Conservation (phyloP, 2,329 filamentous ascomycete genomes). For the Pseudogymnoascus sp. region DNA sequence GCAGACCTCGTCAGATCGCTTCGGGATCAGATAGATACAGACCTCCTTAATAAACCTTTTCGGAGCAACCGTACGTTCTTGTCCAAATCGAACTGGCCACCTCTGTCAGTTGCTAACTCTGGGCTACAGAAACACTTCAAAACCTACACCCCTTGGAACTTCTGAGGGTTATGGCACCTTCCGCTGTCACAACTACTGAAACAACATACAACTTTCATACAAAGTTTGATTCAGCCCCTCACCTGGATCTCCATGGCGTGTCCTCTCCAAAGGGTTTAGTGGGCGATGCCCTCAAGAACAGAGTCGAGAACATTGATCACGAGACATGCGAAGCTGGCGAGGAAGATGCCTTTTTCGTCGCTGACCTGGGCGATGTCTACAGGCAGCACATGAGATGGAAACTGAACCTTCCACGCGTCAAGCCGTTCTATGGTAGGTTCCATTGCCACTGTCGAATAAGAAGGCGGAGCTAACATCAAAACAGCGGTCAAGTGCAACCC, state of each 20-base stretch:
- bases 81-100: neutral
- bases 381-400: constrained; percentile 98
- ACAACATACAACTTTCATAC: constrained; percentile 26
- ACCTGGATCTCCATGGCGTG: constrained; percentile 23
- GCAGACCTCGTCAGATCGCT: constrained; percentile 90
- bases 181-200: constrained; percentile 48
- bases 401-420: constrained; percentile 81
- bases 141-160: neutral
- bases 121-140: constrained; percentile 10
- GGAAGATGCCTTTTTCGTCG: constrained; percentile 97
- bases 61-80: constrained; percentile 14
- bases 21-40: constrained; percentile 87
- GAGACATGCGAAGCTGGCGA: constrained; percentile 85
- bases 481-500: constrained; percentile 98
- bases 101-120: neutral
- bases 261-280: constrained; percentile 66
- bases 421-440: constrained; percentile 83
- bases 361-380: constrained; percentile 96
- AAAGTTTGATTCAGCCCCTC: constrained; percentile 22
- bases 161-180: constrained; percentile 53
- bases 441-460: neutral
- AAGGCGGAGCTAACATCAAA: constrained; percentile 11
- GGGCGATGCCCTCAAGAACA: constrained; percentile 75
- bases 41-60: constrained; percentile 71
- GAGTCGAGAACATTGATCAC: constrained; percentile 74